A percentile compares a stretch with the other conserved stretches of the same genome.
These are phyloP conservation scores for Anastatica hierochuntica DNA, from an alignment of 345 rosid species.

Conservation along the genomic window DNA sequence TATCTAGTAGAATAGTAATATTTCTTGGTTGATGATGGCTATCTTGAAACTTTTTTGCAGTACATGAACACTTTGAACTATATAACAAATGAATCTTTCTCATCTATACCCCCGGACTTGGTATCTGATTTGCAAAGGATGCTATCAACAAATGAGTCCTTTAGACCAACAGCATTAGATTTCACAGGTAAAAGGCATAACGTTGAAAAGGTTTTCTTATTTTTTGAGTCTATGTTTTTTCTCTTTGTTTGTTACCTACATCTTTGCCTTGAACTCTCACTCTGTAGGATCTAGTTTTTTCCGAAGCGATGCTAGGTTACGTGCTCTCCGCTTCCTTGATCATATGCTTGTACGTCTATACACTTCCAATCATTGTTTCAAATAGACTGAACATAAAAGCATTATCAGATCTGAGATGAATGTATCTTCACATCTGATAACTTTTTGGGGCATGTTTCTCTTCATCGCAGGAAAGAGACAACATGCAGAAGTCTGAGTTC, in stretches of 20 bases:
- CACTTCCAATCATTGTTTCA: conserved; percentile 1
- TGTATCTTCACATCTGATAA: background rate
- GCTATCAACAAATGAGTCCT: conserved; percentile 78
- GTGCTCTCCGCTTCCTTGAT: conserved; percentile 98
- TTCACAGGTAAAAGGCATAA: conserved; percentile 56
- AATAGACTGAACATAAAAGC: background rate
- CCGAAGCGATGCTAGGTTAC: conserved; percentile 86
- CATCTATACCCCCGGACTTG: conserved; percentile 70
- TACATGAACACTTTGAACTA: conserved; percentile 81
- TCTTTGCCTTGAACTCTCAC: conserved; percentile 5
- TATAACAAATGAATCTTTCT: conserved; percentile 80
- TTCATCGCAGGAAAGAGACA: conserved; percentile 76
- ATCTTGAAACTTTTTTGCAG: conserved; percentile 39
- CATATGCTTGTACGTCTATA: conserved; percentile 80
- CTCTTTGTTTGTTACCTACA: conserved; percentile 5
- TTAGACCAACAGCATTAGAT: conserved; percentile 82
- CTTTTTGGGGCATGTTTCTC: background rate
- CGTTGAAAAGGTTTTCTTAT: background rate
- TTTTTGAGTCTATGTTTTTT: background rate
- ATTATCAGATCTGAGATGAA: background rate
- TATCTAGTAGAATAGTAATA: background rate
- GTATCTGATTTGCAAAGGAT: conserved; percentile 83
- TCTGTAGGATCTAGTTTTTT: conserved; percentile 79
- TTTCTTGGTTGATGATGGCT: conserved; percentile 3
- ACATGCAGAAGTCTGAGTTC: conserved; percentile 98